A percentile compares a stretch with the other conserved stretches of the same genome.
phyloP scores from a whole-genome alignment of 352 stramenopile genomes.

The Globisporangium viniferum region DNA sequence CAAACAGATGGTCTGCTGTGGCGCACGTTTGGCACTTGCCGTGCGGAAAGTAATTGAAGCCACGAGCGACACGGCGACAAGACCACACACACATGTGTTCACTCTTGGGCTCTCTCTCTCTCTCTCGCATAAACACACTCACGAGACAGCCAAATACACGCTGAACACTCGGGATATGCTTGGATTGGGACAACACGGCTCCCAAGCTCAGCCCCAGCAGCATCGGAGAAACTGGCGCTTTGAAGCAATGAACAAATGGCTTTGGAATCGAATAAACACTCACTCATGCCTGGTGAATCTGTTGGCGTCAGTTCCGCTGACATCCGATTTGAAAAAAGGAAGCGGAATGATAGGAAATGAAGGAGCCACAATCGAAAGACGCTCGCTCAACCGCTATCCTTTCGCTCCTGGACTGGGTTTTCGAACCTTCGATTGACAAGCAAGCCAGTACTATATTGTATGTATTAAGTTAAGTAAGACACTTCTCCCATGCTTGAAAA shows the following conservation, averaged over 20 bases:
- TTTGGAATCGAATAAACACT: neutral
- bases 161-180: conserved; percentile 6
- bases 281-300: neutral
- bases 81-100: neutral
- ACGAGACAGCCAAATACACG: neutral
- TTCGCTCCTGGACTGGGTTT: neutral
- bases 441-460: neutral
- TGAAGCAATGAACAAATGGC: neutral
- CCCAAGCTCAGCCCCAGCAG: neutral
- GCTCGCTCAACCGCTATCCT: neutral
- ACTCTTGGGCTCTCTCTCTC: neutral
- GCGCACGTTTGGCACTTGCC: conserved; percentile 1
- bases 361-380: conserved; percentile 6
- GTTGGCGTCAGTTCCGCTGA: neutral
- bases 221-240: neutral
- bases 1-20: neutral
- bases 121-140: neutral
- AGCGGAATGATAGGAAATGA: conserved; percentile 1
- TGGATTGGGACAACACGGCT: neutral
- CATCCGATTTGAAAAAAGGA: neutral
- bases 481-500: neutral
- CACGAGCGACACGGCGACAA: conserved; percentile 2
- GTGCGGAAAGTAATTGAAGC: neutral
- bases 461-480: neutral
- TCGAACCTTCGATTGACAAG: conserved; percentile 6